These are phyloP conservation scores for Starmerella apis DNA, from an alignment of 805 yeast genomes.

Conservation along the genomic window DNA sequence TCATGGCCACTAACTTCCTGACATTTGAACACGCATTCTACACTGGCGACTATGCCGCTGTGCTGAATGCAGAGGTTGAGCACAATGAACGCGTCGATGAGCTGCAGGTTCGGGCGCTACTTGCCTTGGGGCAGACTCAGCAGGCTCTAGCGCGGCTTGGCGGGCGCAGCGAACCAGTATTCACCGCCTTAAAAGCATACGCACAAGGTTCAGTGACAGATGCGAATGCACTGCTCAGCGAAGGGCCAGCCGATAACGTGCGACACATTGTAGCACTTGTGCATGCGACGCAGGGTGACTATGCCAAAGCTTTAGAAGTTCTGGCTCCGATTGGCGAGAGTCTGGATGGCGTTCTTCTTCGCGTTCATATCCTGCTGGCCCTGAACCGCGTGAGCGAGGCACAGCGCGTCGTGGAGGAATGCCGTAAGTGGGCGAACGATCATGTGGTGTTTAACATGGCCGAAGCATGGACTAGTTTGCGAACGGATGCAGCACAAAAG, in stretches of 20 bases:
- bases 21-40: constrained; percentile 35
- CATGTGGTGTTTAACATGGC: constrained; percentile 65
- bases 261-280: constrained; percentile 37
- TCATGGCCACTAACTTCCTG: constrained; percentile 28
- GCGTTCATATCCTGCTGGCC: constrained; percentile 34
- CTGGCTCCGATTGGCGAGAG: constrained; percentile 35
- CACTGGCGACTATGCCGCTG: constrained; percentile 34
- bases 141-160: constrained; percentile 28
- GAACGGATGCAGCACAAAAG: constrained; percentile 32
- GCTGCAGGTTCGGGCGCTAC: constrained; percentile 33
- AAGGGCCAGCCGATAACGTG: constrained; percentile 28
- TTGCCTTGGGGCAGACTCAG: constrained; percentile 30
- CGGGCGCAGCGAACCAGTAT: constrained; percentile 24
- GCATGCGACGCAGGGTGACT: constrained; percentile 35
- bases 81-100: constrained; percentile 28
- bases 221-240: constrained; percentile 23
- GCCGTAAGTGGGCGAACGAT: constrained; percentile 51
- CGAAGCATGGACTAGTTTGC: constrained; percentile 59
- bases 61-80: constrained; percentile 27
- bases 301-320: constrained; percentile 37
- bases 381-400: constrained; percentile 41
- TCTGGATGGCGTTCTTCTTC: constrained; percentile 33
- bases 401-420: constrained; percentile 36
- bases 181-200: constrained; percentile 25
- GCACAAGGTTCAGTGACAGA: constrained; percentile 26